Evolutionary conservation across 202 grass and related monocot genomes (phyloP).

Genomic region (Hordeum pubiflorum): DNA sequence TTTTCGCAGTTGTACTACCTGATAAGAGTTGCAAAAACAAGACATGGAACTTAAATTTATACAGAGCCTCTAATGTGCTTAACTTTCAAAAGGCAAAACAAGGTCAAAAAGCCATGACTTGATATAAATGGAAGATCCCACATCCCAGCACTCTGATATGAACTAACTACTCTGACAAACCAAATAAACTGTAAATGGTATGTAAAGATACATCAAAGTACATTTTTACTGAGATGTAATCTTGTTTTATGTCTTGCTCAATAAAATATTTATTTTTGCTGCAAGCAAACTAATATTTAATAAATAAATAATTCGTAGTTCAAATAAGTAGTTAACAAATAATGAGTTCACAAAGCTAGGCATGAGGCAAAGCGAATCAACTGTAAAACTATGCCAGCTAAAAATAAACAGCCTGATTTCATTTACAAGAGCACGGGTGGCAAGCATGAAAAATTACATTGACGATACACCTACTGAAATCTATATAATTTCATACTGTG

Average conservation of each 20-base stretch:
- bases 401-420: not conserved
- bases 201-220: not conserved
- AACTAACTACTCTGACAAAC: not conserved
- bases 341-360: not conserved
- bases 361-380: not conserved
- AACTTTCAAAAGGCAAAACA: conserved; percentile 8
- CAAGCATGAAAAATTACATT: not conserved
- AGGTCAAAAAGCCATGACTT: not conserved
- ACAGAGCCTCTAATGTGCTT: not conserved
- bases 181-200: conserved; percentile 14
- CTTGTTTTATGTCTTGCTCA: not conserved
- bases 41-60: not conserved
- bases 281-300: not conserved
- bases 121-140: not conserved
- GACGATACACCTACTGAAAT: not conserved
- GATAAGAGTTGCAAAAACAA: conserved; percentile 30
- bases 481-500: not conserved
- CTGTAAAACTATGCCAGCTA: not conserved
- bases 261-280: conserved; percentile 19
- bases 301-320: not conserved
- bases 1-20: conserved; percentile 94
- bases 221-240: not conserved
- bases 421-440: not conserved
- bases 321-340: not conserved
- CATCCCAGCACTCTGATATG: not conserved